Conservation (phyloP, 108 stramenopile genomes). For the Seminavis robusta region DNA sequence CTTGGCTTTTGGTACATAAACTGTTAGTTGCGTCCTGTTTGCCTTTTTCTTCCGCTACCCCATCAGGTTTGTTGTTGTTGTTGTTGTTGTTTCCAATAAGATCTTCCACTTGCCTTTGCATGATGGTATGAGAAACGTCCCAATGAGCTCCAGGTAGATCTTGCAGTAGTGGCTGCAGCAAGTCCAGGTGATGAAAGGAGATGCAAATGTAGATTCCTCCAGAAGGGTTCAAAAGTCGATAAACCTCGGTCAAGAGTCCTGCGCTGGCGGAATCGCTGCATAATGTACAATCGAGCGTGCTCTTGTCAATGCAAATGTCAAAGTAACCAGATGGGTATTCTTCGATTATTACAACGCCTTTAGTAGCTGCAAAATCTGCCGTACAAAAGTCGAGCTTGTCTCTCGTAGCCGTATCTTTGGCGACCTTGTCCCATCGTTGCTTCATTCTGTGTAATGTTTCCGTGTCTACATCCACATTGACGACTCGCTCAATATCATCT, state of each 20-base stretch:
- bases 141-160: conserved; percentile 69
- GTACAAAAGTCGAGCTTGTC: conserved; percentile 21
- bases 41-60: neutral
- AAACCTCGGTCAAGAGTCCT: conserved; percentile 54
- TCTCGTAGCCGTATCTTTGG: neutral
- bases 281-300: conserved; percentile 77
- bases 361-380: conserved; percentile 14
- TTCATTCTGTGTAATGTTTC: conserved; percentile 51
- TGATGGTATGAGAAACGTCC: conserved; percentile 46
- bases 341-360: neutral
- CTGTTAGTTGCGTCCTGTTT: no score
- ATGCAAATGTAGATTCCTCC: conserved; percentile 68
- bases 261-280: conserved; percentile 65
- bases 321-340: conserved; percentile 29
- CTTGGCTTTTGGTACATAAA: no score
- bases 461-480: conserved; percentile 71
- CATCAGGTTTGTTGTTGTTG: neutral
- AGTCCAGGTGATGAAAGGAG: conserved; percentile 70
- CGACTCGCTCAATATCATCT: conserved; percentile 39
- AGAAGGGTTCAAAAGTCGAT: conserved; percentile 43
- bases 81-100: conserved; percentile 5
- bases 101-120: conserved; percentile 60
- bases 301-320: conserved; percentile 78
- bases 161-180: conserved; percentile 48
- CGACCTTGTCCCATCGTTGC: conserved; percentile 48